Base-by-base conservation (phyloP, 2,329 filamentous ascomycete species). In the Diplodia sapinea region DNA sequence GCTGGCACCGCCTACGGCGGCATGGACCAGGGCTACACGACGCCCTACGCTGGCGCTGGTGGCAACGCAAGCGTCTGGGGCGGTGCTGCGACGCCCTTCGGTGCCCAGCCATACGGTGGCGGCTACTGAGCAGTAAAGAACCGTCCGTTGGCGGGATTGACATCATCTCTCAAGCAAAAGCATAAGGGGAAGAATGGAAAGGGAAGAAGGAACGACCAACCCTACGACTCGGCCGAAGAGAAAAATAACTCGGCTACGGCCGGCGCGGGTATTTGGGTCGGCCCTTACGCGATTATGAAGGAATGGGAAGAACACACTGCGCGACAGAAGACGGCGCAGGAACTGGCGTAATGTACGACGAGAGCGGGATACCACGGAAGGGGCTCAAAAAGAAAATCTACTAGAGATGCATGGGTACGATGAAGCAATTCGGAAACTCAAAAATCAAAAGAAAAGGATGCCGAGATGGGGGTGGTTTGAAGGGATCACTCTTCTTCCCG, bases 1-100 rank as follows among this genome's bases (percentile, higher is more conserved):
- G 80, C 87, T 9, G 57, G 59, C 23, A 68, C 66, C 5, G 57
- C 66, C 7, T 68, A 68, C 65, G 84, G 83, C 31, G 88, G 87
- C 81, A 85, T 86, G 52, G 86, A 88, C 68, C 79, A 78, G 47
- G 91, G 90, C 43, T 91, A 87, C 75, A 89, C 87, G 11, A 92
- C 90, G 9, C 88, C 90, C 0, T 91, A 89, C 73, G 88, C 84
- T 29, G 55, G 47, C 33, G 33, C 81, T 26, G 61, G 40, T 11
- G 62, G 67, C 20, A 56, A 40, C 26, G 33, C 51, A 31, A 69
- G 64, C 31, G 55, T 63, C 20, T 67, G 66, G 66, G 66, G 57
- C 38, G 66, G 66, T 43, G 66, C 66, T 20, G 57, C 66, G 13
- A 63, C 66, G 50, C 59, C 66, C 5, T 68, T 63, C n/a, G 66